These are phyloP conservation scores for Scleroderma bovista DNA, from an alignment of 768 basidiomycete genomes.

Conservation along the genomic window DNA sequence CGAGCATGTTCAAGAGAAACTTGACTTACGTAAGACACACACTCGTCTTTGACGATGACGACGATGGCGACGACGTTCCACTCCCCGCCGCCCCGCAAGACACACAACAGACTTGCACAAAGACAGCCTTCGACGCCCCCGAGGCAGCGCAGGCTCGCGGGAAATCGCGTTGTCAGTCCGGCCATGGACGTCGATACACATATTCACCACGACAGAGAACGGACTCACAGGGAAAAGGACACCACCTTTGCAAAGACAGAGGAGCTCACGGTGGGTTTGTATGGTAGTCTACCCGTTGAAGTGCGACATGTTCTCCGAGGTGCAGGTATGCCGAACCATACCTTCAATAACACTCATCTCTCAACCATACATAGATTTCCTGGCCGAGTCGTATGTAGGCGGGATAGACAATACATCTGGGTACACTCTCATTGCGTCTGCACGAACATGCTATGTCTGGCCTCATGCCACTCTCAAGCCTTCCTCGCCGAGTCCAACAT, in stretches of 20 bases:
- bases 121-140: slow-evolving; percentile 22
- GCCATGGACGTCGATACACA: slow-evolving; percentile 33
- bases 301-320: slow-evolving; percentile 66
- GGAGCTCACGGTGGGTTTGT: slow-evolving; percentile 61
- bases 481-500: slow-evolving; percentile 52
- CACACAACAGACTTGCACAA: slow-evolving; percentile 26
- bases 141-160: slow-evolving; percentile 22
- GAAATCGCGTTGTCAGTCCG: slow-evolving; percentile 14
- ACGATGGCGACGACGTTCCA: slow-evolving; percentile 46
- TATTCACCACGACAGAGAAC: slow-evolving; percentile 35
- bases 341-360: neutral
- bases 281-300: slow-evolving; percentile 67
- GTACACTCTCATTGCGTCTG: slow-evolving; percentile 67
- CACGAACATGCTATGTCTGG: slow-evolving; percentile 78
- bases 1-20: too few relatives aligned
- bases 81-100: slow-evolving; percentile 55
- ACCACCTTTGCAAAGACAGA: slow-evolving; percentile 66
- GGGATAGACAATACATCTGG: slow-evolving; percentile 68
- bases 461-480: slow-evolving; percentile 71
- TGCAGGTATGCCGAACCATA: slow-evolving; percentile 40
- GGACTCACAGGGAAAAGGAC: slow-evolving; percentile 26
- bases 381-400: slow-evolving; percentile 60
- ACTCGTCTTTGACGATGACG: neutral
- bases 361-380: slow-evolving; percentile 47
- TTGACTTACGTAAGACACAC: neutral